Evolutionary conservation across 202 grass and related monocot genomes (phyloP).

Genomic region (Eragrostis tef): DNA sequence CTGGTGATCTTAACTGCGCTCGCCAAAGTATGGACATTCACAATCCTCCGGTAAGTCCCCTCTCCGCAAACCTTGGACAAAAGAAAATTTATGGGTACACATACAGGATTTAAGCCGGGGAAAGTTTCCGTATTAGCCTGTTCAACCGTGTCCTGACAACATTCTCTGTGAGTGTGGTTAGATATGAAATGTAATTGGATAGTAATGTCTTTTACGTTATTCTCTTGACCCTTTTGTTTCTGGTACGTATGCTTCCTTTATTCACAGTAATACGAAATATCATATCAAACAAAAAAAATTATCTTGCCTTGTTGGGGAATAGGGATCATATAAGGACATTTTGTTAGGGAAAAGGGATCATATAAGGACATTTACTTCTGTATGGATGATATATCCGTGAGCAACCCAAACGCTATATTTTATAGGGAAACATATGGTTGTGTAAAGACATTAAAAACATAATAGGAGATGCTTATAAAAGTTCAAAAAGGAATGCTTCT

Average conservation of each 20-base stretch:
- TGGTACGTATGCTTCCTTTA: slow-evolving; percentile 12
- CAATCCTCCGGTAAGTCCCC: slow-evolving; percentile 64
- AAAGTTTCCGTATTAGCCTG: background rate
- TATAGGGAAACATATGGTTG: background rate
- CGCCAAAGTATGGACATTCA: slow-evolving; percentile 66
- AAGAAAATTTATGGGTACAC: slow-evolving; percentile 10
- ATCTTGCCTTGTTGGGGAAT: background rate
- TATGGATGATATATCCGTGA: background rate
- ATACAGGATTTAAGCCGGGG: background rate
- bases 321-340: slow-evolving; percentile 4
- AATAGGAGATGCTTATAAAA: background rate
- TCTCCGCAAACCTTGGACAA: background rate
- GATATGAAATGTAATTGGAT: slow-evolving; percentile 30
- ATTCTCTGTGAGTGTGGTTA: background rate
- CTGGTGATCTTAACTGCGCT: slow-evolving; percentile 67
- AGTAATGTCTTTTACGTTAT: background rate
- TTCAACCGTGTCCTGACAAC: background rate
- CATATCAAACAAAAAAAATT: background rate
- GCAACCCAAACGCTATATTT: background rate
- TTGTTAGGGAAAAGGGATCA: no score
- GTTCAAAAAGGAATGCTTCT: background rate
- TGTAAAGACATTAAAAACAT: background rate
- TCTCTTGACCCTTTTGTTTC: background rate
- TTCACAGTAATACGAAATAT: background rate
- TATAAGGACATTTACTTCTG: background rate